Percentiles rank a stretch among this genome's conserved stretches.
Evolutionary conservation across 208 protist genomes (phyloP).

Genomic region (Trypanosoma rangeli): DNA sequence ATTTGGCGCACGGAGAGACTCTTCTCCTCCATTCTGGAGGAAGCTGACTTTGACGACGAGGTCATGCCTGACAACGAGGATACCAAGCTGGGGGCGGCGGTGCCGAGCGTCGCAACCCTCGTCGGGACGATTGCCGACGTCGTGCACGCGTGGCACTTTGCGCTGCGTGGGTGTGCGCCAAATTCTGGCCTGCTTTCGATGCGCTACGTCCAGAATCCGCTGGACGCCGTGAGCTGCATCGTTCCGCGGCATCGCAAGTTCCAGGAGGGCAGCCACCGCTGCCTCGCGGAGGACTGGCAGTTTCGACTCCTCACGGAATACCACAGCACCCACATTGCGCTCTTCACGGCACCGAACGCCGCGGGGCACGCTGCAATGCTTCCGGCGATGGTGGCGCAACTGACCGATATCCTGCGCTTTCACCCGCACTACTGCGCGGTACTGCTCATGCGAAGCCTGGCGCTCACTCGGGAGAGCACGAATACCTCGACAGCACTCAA

Average conservation of each 20-base stretch:
- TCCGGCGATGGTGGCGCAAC: slow-evolving; percentile 57
- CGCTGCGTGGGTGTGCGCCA: slow-evolving; percentile 8
- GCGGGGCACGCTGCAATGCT: slow-evolving; percentile 12
- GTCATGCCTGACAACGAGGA: slow-evolving; percentile 1
- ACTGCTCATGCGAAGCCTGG: slow-evolving; percentile 58
- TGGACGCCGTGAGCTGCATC: slow-evolving; percentile 28
- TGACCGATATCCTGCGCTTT: slow-evolving; percentile 57
- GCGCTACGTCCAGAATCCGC: slow-evolving; percentile 15
- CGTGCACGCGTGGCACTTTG: slow-evolving; percentile 23
- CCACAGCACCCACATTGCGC: slow-evolving; percentile 65
- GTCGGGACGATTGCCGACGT: slow-evolving; percentile 75
- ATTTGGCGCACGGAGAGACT: slow-evolving; percentile 54
- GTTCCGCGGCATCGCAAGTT: slow-evolving; percentile 64
- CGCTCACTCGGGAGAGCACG: slow-evolving; percentile 40
- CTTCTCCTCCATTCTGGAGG: slow-evolving; percentile 25
- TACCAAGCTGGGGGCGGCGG: background rate
- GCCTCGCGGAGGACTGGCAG: slow-evolving; percentile 71
- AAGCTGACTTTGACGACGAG: slow-evolving; percentile 19
- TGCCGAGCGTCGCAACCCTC: slow-evolving; percentile 15
- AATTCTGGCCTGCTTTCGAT: slow-evolving; percentile 20
- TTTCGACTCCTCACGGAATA: slow-evolving; percentile 72
- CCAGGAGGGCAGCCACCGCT: slow-evolving; percentile 44
- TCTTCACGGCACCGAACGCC: slow-evolving; percentile 18
- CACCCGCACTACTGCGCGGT: slow-evolving; percentile 71
- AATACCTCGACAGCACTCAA: slow-evolving; percentile 53